Conservation (phyloP, 768 basidiomycete species). For the Trametes sanguinea region DNA sequence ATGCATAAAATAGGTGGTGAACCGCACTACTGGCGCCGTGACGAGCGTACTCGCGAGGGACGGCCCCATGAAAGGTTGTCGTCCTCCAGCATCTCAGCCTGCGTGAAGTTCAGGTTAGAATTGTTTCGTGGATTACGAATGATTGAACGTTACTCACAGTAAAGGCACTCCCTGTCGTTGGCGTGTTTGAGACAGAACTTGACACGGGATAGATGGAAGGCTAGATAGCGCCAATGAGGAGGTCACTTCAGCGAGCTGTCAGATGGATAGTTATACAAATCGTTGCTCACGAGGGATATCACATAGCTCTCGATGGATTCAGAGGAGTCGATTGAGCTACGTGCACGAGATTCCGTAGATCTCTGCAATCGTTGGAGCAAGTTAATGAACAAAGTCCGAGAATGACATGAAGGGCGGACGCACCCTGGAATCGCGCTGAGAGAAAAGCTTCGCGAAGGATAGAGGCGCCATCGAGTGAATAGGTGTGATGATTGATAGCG, state of each 20-base stretch:
- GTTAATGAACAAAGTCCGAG: background rate
- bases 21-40: no score
- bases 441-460: slow-evolving; percentile 19
- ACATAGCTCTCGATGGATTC: slow-evolving; percentile 12
- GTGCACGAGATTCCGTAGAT: slow-evolving; percentile 4
- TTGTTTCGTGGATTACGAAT: no score
- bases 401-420: background rate
- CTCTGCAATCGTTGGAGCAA: background rate
- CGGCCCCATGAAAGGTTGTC: slow-evolving; percentile 27
- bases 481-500: background rate
- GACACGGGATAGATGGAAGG: background rate
- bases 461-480: slow-evolving; percentile 16
- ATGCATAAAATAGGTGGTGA: no score
- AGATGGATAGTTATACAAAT: no score
- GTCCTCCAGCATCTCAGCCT: slow-evolving; percentile 29
- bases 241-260: background rate
- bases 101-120: background rate
- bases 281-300: slow-evolving; percentile 12
- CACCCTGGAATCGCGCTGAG: slow-evolving; percentile 13
- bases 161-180: background rate
- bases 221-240: background rate
- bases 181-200: background rate
- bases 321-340: slow-evolving; percentile 9
- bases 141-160: background rate
- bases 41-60: slow-evolving; percentile 4